Conservation (phyloP, 179 eudicot species). For the Beta corolliflora region DNA sequence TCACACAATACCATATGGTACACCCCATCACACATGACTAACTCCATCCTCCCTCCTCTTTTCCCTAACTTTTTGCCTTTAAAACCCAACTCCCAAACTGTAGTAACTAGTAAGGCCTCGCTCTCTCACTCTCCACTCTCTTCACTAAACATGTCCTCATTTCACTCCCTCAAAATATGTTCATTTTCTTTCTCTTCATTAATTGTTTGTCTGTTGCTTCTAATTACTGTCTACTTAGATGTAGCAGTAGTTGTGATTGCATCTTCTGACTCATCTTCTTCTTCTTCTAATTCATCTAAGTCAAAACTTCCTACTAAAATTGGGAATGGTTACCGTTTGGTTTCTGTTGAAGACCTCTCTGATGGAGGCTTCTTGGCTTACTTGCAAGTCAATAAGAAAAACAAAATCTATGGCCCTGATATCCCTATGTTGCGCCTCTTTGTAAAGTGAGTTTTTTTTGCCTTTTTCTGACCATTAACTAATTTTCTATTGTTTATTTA, state of each 20-base stretch:
- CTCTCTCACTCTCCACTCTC: neutral
- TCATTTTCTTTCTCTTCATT: constrained; percentile 8
- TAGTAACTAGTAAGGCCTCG: too few species aligned
- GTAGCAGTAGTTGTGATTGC: neutral
- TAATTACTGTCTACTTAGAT: constrained; percentile 20
- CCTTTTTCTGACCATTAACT: too few species aligned
- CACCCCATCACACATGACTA: neutral
- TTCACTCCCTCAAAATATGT: constrained; percentile 2
- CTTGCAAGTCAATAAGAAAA: constrained; percentile 68
- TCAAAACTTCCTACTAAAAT: constrained; percentile 47
- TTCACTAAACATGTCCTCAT: constrained; percentile 22
- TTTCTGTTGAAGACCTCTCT: constrained; percentile 66
- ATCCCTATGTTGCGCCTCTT: constrained; percentile 72
- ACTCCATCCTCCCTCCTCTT: neutral
- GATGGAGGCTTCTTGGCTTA: constrained; percentile 80
- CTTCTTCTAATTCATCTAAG: neutral
- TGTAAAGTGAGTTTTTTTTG: constrained; percentile 93
- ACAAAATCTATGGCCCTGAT: constrained; percentile 73
- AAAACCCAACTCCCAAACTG: constrained; percentile 7
- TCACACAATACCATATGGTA: neutral
- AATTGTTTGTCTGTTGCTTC: constrained; percentile 18
- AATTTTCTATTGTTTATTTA: neutral
- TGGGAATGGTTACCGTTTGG: constrained; percentile 83
- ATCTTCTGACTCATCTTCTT: neutral
- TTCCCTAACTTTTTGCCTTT: neutral